Percentiles rank a stretch among this genome's conserved stretches.
These are phyloP conservation scores for Acacia concinna DNA, from an alignment of 331 rosid species.

Conservation along the genomic window DNA sequence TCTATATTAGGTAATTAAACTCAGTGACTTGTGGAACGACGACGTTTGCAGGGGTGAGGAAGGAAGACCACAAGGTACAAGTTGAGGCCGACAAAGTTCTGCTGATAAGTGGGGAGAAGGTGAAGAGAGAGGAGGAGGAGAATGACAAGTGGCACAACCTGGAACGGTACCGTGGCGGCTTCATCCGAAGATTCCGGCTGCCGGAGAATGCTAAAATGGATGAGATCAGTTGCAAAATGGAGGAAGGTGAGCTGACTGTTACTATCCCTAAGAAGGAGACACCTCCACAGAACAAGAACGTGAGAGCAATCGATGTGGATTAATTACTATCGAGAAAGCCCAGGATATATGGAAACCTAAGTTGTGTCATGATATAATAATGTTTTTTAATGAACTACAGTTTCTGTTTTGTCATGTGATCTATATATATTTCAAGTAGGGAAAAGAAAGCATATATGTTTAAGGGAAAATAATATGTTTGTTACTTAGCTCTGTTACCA, in stretches of 20 bases:
- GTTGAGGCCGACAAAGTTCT: conserved; percentile 41
- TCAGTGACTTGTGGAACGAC: conserved; percentile 17
- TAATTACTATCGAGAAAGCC: no score
- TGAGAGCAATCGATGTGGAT: not conserved
- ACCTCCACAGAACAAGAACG: not conserved
- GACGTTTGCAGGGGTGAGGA: conserved; percentile 31
- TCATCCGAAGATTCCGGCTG: conserved; percentile 35
- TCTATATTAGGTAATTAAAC: conserved; percentile 27
- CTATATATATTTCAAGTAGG: no score
- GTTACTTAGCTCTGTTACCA: no score
- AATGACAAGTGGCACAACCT: conserved; percentile 37
- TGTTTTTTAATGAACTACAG: no score
- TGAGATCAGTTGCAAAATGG: conserved; percentile 20
- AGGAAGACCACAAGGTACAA: conserved; percentile 45
- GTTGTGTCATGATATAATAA: no score
- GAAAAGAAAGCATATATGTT: no score
- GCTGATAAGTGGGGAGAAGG: conserved; percentile 44
- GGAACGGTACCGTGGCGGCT: conserved; percentile 37
- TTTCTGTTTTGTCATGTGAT: no score
- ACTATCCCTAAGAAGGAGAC: conserved; percentile 33
- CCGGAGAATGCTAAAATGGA: conserved; percentile 36
- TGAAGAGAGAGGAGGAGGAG: conserved; percentile 34
- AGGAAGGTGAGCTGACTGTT: conserved; percentile 30
- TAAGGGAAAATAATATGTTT: no score
- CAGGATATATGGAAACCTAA: no score